Conservation (phyloP, 1,284 basidiomycete species). For the Ceratobasidium theobromae region DNA sequence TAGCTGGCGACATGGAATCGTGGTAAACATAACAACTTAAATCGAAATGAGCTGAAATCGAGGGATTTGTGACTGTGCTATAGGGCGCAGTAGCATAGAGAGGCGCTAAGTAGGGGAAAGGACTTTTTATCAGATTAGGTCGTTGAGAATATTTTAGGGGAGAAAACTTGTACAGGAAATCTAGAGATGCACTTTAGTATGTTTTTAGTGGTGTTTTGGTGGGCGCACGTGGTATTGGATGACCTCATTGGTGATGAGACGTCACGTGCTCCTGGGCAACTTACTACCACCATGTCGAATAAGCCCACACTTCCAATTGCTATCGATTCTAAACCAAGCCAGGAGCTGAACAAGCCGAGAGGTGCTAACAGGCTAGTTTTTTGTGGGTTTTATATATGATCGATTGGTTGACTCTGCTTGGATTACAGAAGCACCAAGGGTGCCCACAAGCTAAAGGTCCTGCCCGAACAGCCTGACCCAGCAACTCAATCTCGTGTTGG, state of each 20-base stretch:
- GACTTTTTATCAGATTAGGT: no score
- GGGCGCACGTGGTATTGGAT: no score
- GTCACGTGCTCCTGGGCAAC: slow-evolving; percentile 6
- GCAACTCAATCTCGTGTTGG: slow-evolving; percentile 29
- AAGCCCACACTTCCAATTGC: slow-evolving; percentile 10
- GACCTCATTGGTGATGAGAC: neutral
- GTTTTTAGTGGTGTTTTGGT: no score
- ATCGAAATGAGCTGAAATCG: no score
- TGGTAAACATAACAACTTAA: no score
- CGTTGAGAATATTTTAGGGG: no score
- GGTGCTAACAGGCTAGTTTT: slow-evolving; percentile 10
- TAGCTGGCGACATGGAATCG: no score
- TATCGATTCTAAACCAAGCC: neutral
- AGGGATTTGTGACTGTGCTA: no score
- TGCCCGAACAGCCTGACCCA: slow-evolving; percentile 83
- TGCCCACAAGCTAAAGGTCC: slow-evolving; percentile 85
- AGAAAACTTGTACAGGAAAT: no score
- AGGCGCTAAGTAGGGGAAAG: no score
- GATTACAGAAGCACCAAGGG: slow-evolving; percentile 71
- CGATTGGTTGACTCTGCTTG: neutral
- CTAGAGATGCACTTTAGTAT: no score
- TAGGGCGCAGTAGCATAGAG: no score
- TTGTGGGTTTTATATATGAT: neutral
- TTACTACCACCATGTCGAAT: slow-evolving; percentile 21
- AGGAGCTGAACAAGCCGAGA: slow-evolving; percentile 15